Base-by-base conservation (phyloP, 2,329 filamentous ascomycete genomes). In the Alternaria angustiovoidea region DNA sequence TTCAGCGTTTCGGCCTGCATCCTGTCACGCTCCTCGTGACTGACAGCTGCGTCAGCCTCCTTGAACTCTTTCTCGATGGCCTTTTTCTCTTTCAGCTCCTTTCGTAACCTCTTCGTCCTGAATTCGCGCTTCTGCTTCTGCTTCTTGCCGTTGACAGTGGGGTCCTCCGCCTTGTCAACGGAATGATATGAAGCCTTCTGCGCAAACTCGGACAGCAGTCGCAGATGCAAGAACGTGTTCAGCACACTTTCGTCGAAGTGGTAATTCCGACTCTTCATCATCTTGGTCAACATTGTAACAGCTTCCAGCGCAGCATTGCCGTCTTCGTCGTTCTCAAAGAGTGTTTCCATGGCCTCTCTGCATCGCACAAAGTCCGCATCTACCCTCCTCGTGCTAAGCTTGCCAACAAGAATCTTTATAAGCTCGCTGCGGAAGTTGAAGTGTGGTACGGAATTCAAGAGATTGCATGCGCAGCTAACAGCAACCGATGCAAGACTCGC, bases 1-100 rank as follows among this genome's bases (percentile, higher is more conserved):
- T 98, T 99, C 52, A 99, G 82, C 2, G 94, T 97, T 79, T 99
- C 96, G 5, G 93, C 91, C 79, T 99, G 95, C 86, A 96, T 95
- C 69, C 90, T 88, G 74, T 98, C 95, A 52, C 92, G 88, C 78
- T 97, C 93, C 78, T 99, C 94, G 73, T 97, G 91, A 67, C 89
- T 91, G 62, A 98, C 94, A 5, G 91, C 85, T 2, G 95, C 95
- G 76, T 98, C 94, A 1, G 95, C 94, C 72, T 94, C 89, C 46
- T 89, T 89, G 90, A 99, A 93, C 72, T 98, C 94, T 77, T 97
- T 96, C 67, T 96, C 92, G 2, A 97, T 87, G 0, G 86, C 86
- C 79, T 95, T 97, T 61, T 92, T 89, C 79, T 98, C 93, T 78
- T 93, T 94, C 61, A 92, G 79, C 0, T 89, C 72, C 81, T 99